Base-by-base conservation (phyloP, 1,139 yeast species). In the Candida albicans region DNA sequence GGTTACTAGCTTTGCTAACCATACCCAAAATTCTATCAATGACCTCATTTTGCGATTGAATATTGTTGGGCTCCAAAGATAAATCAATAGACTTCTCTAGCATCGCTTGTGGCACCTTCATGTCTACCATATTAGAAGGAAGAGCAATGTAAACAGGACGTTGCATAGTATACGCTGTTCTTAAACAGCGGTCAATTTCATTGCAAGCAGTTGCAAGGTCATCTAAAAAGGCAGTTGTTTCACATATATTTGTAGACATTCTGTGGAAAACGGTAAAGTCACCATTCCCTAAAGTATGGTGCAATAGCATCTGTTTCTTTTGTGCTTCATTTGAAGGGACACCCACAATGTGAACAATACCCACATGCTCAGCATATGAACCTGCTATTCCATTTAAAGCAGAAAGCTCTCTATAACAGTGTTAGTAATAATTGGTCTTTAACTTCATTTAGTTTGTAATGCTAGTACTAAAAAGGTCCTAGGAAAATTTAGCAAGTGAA, bases 81-180 rank as follows among this genome's bases (percentile, higher is more conserved):
- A 87, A 67, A 65, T 85, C 84, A 57, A 88, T 75, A 51, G 90
- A 89, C 35, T 77, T 77, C 32, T 78, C 70, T 59, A 87, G 73
- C 51, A 77, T 65, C 33, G 67, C 60, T 14, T 80, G 75, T 37
- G 84, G 81, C 39, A 87, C 83, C 45, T 61, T 67, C 57, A 74
- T 71, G 59, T 85, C 90, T 46, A 85, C 86, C 63, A 87, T 74
- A 72, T 88, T 87, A 47, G 93, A 86, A 53, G 96, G 96, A 48
- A 87, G 67, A 36, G 88, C 95, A 55, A 88, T 65, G 68, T 88
- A 88, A 24, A 86, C 95, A 27, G 96, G 95, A 67, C 90, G 81
- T 65, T 87, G 95, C 57, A 76, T 69, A 43, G 81, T 68, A 67
- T 77, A 82, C 35, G 95, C 91, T 50, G 77, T 80, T 62, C 84